These are phyloP conservation scores for Boletus sp. DNA, from an alignment of 768 basidiomycete genomes.

Conservation along the genomic window DNA sequence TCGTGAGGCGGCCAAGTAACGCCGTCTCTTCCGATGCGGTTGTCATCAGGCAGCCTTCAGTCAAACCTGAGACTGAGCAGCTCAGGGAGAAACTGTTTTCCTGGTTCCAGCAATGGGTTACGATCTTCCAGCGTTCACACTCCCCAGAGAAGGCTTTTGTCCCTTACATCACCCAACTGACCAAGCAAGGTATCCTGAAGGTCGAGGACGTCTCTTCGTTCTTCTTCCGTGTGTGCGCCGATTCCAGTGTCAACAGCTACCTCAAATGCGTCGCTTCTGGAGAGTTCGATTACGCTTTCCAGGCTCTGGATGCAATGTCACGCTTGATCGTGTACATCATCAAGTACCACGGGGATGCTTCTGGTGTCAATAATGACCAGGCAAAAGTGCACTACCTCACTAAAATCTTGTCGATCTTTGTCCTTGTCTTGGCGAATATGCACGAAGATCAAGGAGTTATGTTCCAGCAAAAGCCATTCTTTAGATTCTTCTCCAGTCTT, in stretches of 20 bases:
- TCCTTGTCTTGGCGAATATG: constrained; percentile 89
- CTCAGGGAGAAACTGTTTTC: constrained; percentile 71
- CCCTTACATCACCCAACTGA: constrained; percentile 94
- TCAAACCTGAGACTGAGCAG: constrained; percentile 71
- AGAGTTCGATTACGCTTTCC: constrained; percentile 78
- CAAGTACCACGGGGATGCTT: constrained; percentile 98
- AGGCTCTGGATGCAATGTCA: constrained; percentile 93
- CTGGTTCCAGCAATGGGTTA: constrained; percentile 95
- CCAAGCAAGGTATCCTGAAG: constrained; percentile 94
- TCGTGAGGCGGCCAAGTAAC: constrained; percentile 48
- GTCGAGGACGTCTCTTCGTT: constrained; percentile 95
- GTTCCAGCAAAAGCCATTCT: constrained; percentile 98
- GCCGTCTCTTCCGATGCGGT: constrained; percentile 37
- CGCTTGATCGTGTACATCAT: constrained; percentile 96
- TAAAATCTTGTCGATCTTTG: constrained; percentile 96
- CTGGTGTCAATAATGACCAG: constrained; percentile 88
- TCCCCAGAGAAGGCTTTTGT: constrained; percentile 95
- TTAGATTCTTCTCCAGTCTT: constrained; percentile 96
- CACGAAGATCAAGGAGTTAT: constrained; percentile 90
- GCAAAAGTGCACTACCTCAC: constrained; percentile 96
- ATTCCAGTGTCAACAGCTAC: constrained; percentile 90
- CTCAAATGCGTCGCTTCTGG: constrained; percentile 69
- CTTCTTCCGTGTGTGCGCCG: constrained; percentile 97
- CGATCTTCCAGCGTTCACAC: constrained; percentile 86
- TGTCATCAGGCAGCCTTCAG: constrained; percentile 45